These are phyloP conservation scores for Pseudogymnoascus sp. DNA, from an alignment of 2,329 filamentous ascomycete species.

Conservation along the genomic window DNA sequence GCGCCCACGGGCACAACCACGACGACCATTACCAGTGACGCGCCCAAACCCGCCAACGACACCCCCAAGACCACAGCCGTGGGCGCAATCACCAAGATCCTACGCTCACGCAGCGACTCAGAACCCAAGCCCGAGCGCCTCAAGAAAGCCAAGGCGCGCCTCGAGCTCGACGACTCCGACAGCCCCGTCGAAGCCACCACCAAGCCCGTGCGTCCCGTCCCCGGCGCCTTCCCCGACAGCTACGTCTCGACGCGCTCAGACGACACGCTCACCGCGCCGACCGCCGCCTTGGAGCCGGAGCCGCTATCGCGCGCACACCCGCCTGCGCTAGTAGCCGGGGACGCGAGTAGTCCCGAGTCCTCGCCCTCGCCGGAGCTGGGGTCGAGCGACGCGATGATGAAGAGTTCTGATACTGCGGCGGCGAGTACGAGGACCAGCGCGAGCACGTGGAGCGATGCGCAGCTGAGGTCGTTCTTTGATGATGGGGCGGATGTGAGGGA, in stretches of 20 bases:
- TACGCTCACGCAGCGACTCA: slow-evolving; percentile 31
- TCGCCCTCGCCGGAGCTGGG: slow-evolving; percentile 56
- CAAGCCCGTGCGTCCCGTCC: slow-evolving; percentile 22
- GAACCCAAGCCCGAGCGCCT: slow-evolving; percentile 45
- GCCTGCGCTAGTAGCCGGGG: slow-evolving; percentile 36
- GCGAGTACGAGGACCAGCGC: slow-evolving; percentile 42
- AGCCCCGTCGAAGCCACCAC: slow-evolving; percentile 20
- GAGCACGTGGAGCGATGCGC: slow-evolving; percentile 73
- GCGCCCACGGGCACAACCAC: slow-evolving; percentile 5
- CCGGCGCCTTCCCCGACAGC: slow-evolving; percentile 29
- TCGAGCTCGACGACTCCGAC: slow-evolving; percentile 62
- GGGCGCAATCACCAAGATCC: slow-evolving; percentile 35
- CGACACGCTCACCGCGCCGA: slow-evolving; percentile 9
- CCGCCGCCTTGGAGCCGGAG: slow-evolving; percentile 23
- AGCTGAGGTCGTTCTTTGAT: slow-evolving; percentile 82
- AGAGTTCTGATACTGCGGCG: slow-evolving; percentile 25
- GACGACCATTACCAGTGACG: slow-evolving; percentile 33
- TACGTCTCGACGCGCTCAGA: slow-evolving; percentile 18
- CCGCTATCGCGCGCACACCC: slow-evolving; percentile 17
- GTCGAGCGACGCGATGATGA: slow-evolving; percentile 32
- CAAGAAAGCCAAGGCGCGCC: slow-evolving; percentile 50
- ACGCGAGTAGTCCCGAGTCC: slow-evolving; percentile 33
- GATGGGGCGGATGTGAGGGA: slow-evolving; percentile 83
- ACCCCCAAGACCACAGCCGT: slow-evolving; percentile 33
- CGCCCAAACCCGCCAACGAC: slow-evolving; percentile 29